These are phyloP conservation scores for Asterochloris sp. DNA, from an alignment of 139 green algal species.

Conservation along the genomic window DNA sequence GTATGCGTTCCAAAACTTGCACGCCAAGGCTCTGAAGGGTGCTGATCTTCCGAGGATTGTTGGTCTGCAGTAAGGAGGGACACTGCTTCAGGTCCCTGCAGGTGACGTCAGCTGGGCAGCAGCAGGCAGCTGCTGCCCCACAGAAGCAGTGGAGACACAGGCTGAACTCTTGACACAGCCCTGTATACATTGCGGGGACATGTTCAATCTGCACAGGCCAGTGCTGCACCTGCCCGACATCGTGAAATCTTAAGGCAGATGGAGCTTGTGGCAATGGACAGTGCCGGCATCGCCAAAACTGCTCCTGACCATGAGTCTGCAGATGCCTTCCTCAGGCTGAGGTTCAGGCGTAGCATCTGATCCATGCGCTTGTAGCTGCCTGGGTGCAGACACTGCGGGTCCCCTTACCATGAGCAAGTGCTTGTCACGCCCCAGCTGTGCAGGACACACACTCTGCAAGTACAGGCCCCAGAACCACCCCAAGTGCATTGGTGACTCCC, in stretches of 20 bases:
- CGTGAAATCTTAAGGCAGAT: too few relatives aligned
- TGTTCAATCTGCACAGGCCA: background rate
- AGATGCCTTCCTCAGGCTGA: too few relatives aligned
- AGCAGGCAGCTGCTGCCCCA: background rate
- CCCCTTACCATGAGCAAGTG: background rate
- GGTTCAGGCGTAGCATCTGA: too few relatives aligned
- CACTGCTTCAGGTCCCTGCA: background rate
- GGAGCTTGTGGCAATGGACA: too few relatives aligned
- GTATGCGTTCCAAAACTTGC: constrained; percentile 70
- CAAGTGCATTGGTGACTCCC: background rate
- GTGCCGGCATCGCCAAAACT: too few relatives aligned
- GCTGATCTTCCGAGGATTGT: constrained; percentile 91
- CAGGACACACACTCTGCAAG: background rate
- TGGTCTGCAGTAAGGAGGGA: constrained; percentile 64
- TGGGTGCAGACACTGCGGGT: background rate
- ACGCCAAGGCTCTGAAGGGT: constrained; percentile 68
- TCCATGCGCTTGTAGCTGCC: too few relatives aligned
- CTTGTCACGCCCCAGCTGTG: background rate
- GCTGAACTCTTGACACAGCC: background rate
- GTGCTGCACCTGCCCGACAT: too few relatives aligned
- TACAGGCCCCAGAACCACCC: background rate
- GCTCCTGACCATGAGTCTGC: too few relatives aligned
- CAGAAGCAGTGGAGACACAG: background rate
- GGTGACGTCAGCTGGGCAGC: background rate
- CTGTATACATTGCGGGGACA: background rate